Base-by-base conservation (phyloP, 192 early-diverging fungal species). In the Gryganskiella cystojenkinii region DNA sequence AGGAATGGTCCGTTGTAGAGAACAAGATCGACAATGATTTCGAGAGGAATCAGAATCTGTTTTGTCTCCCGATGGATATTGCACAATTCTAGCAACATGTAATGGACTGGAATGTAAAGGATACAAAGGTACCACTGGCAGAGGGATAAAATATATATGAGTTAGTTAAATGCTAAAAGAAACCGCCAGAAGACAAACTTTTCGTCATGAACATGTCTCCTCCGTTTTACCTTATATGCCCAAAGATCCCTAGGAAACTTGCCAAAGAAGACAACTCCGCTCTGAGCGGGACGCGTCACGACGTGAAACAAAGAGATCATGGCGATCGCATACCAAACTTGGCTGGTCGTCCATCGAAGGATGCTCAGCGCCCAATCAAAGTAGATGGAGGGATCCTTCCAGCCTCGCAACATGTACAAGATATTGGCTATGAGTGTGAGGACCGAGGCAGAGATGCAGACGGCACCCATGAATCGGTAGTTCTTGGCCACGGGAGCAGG, bases 281-380 rank as follows among this genome's bases (percentile, higher is more conserved):
- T 78, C 67, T 78, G 74, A 4, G 74, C 74, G 4, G 74, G 74
- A 14, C 74, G 66, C 2, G 74, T 78, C 17, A 78, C 74, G 34
- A 78, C 66, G 33, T 78, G 74, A 40, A 78, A 78, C 27, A 78
- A 44, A 53, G 69, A 64, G 30, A 69, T 78, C 74, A 78, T 78
- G 0, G 65, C 74, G 43, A 78, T 68, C 1, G 67, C 74, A 28
- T 78, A 78, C 74, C 74, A 78, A 31, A 78, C 64, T 40, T 78
- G 74, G 47, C 66, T 78, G 17, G 74, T 78, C 56, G 68, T 45
- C 74, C 74, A 78, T 13, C 74, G 74, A 11, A 78, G 34, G 4
- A 14, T 42, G 40, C 58, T 44, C 27, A 61, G 64, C 1, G 67
- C 43, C 56, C 40, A 46, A 15, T 55, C 55, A 53, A 64, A 78